These are phyloP conservation scores for Lactarius hengduanensis DNA, from an alignment of 768 basidiomycete species.

Conservation along the genomic window DNA sequence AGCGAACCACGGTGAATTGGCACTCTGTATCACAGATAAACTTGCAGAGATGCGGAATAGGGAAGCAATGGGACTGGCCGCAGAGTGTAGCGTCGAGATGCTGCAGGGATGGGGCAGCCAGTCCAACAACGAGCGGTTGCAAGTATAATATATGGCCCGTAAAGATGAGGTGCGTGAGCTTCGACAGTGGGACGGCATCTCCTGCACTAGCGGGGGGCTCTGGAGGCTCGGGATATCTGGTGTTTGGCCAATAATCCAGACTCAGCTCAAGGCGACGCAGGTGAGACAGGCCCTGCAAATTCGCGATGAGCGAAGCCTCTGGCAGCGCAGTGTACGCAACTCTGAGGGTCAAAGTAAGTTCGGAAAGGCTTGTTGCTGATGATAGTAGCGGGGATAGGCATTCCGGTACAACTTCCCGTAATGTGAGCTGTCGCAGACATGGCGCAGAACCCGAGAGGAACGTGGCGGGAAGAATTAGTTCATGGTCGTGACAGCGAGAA, in stretches of 20 bases:
- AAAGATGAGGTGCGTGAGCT: not conserved
- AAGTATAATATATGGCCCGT: not conserved
- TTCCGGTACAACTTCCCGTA: not conserved
- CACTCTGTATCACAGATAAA: not conserved
- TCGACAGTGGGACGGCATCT: not conserved
- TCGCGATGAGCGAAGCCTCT: not conserved
- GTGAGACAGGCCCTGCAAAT: not conserved
- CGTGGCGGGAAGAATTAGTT: not conserved
- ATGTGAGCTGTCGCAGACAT: not conserved
- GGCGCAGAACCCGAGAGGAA: not conserved
- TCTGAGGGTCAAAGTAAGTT: not conserved
- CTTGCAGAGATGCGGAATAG: not conserved
- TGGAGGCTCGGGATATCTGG: not conserved
- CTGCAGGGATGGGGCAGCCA: slow-evolving; percentile 9
- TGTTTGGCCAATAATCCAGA: not conserved
- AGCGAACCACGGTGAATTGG: not conserved
- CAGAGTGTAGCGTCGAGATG: not conserved
- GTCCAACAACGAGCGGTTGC: not conserved
- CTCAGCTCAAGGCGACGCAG: not conserved
- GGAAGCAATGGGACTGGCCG: not conserved
- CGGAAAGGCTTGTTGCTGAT: not conserved
- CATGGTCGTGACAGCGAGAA: not conserved
- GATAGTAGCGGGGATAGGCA: not conserved
- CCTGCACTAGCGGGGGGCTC: not conserved
- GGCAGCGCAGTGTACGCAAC: not conserved